Conservation (phyloP, 2,329 filamentous ascomycete species). For the Dactylellina drechsleri region DNA sequence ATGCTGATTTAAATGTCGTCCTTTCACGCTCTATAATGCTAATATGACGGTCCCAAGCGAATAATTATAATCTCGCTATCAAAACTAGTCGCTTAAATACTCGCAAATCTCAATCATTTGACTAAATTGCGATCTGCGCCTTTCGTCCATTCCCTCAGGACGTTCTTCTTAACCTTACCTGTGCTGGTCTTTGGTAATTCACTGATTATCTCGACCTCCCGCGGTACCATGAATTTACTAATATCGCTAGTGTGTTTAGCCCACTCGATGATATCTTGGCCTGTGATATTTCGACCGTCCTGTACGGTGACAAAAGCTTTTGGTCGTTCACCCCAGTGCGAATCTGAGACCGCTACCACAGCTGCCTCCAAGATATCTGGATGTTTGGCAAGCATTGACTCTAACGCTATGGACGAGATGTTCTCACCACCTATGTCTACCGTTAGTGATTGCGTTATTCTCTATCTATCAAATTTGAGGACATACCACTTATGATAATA, state of each 20-base stretch:
- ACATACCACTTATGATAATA: constrained; percentile 90
- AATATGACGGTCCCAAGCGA: no score
- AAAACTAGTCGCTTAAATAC: neutral
- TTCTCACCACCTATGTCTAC: constrained; percentile 81
- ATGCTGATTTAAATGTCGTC: neutral
- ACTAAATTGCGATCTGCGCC: constrained; percentile 61
- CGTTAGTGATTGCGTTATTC: constrained; percentile 15
- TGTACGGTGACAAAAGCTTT: constrained; percentile 91
- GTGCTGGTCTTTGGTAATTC: constrained; percentile 97
- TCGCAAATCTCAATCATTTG: constrained; percentile 42
- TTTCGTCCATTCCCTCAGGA: constrained; percentile 85
- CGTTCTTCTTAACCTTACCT: constrained; percentile 95
- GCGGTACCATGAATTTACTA: constrained; percentile 86
- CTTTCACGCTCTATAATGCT: no score
- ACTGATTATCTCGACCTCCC: constrained; percentile 78
- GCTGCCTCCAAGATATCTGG: constrained; percentile 90
- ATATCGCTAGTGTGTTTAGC: constrained; percentile 82
- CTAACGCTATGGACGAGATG: constrained; percentile 91
- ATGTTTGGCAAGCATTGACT: constrained; percentile 87
- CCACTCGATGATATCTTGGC: constrained; percentile 83
- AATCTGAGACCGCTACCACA: constrained; percentile 85
- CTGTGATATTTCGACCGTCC: constrained; percentile 70
- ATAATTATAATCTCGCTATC: neutral
- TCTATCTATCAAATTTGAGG: neutral
- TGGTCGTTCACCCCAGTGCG: constrained; percentile 94